Evolutionary conservation across 2,329 filamentous ascomycete species (phyloP), one percentile per base, ranked within the genome.

Genomic region (Pseudonectria foliicola): DNA sequence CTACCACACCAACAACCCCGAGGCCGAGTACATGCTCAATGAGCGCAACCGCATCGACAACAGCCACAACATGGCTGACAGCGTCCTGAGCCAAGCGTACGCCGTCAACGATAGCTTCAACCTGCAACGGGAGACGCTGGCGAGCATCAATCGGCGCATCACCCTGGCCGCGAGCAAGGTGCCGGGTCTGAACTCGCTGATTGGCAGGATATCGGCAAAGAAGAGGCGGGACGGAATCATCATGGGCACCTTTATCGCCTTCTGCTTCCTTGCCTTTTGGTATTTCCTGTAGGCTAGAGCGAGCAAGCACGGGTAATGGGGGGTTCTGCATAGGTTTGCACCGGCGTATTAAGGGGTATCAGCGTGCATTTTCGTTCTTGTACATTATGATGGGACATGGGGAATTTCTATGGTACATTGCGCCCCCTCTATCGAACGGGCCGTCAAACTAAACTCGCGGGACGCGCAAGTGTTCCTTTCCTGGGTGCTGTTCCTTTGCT

Each of bases 221-320:
- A 94, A 94, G 74, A 79, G 90, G 59, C 80, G 92, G 51, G 92
- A 98, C 62, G 89, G 89, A 21, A 82, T 98, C 48, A 95, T 98
- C 46, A 75, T 98, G 67, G 92, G 87, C 13, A 69, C 71, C 30
- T 95, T 98, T 54, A 88, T 98, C 53, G 89, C 88, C 1, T 75
- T 95, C 50, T 96, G 92, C 64, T 93, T 93, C 56, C 63, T 96
- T 51, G 64, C 93, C 64, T 75, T 96, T 53, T 76, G 90, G 53
- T 93, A 80, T 60, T 84, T 92, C 55, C 66, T 79, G 57, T 92
- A 62, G 71, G 37, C 34, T 21, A 39, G 33, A 38, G 34, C 15
- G 25, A 38, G 27, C 18, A 21, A 21, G 18, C 18, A 29, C 14
- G 11, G 29, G 30, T 31, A 25, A 33, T 34, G 27, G 28, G 25